Base-by-base conservation (phyloP, 2,329 filamentous ascomycete genomes). In the Monilinia fructigena region DNA sequence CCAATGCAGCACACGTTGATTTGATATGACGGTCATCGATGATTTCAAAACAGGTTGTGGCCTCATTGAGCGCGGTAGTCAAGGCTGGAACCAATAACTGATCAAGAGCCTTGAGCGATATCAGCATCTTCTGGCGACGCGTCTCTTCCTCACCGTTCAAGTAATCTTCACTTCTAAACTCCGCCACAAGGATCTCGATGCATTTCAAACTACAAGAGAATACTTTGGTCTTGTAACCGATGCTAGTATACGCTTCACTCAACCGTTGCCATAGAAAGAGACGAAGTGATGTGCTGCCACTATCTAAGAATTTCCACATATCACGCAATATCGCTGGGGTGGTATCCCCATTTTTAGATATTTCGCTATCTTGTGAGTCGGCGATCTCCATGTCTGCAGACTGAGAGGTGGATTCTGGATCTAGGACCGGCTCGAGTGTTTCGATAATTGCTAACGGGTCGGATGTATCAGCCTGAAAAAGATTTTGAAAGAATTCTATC, bases 401-500 rank as follows among this genome's bases (percentile, higher is more conserved):
- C 59, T 71, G 54, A 63, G 78, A 80, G 1, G 87, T 85, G 0
- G 86, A 82, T 5, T 83, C 80, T 0, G 90, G 88, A 69, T 97
- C 94, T 6, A 99, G 81, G 12, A 99, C 90, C 4, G 95, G 95
- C 74, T 99, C 95, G 47, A 99, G 80, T 38, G 89, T 95, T 74
- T 97, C 93, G 67, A 99, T 97, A 26, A 97, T 86, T 6, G 89
- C 85, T 16, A 94, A 85, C 0, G 94, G 91, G 71, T 97, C 89
- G 56, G 89, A 87, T 67, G 89, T 85, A 66, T 95, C 90, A 48
- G 93, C 88, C 68, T 91, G 90, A 75, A 98, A 98, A 0, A 99
- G 85, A 48, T 89, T 91, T 61, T 93, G 83, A 77, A 99, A 98
- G 77, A 98, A 98, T 75, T 97, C 94, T 86, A 96, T 95, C 0